Evolutionary conservation across 2,329 filamentous ascomycete genomes (phyloP), one percentile per base, ranked within the genome.

Genomic region (Fusarium armeniacum): DNA sequence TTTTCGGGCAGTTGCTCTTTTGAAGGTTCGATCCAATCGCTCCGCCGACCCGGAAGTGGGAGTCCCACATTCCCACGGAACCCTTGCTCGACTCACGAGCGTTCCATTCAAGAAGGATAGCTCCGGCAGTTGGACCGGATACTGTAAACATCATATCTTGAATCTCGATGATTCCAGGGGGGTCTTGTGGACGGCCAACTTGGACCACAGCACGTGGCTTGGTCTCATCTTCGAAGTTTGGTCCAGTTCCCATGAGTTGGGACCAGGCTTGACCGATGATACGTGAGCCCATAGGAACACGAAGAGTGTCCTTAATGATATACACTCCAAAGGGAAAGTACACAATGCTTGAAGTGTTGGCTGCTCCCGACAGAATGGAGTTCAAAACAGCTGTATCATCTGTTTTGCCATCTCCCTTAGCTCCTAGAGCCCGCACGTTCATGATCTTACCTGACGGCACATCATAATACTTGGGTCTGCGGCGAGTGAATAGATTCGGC

Each of bases 351-450:
- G 55, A 58, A 13, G 77, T 63, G 75, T 81, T 62, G 22, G 75
- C 72, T 10, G 75, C 75, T 12, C 65, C 62, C 36, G 63, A 44
- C 54, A 82, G 78, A 36, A 80, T 64, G 3, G 45, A n/a, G 58
- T 78, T 78, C 26, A 81, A 58, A 5, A 71, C 73, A 11, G 40
- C 63, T 1, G 78, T 76, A 75, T 94, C 92, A 70, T 94, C 92
- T 1, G 90, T 89, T 1, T 78, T 76, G 33, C 91, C 92, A 70
- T 95, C 91, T 73, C 91, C 91, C 83, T 82, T 26, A 18, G 52
- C 52, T 55, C 52, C 86, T 77, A 13, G 85, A 10, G 44, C 46
- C 50, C 64, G 67, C 36, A 47, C 67, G 56, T 65, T 50, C 43
- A 58, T 58, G 54, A 69, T 59, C 40, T 65, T 52, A 18, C 47